These are phyloP conservation scores for Dacryopinax primogenitus DNA, from an alignment of 768 basidiomycete genomes.

Conservation along the genomic window DNA sequence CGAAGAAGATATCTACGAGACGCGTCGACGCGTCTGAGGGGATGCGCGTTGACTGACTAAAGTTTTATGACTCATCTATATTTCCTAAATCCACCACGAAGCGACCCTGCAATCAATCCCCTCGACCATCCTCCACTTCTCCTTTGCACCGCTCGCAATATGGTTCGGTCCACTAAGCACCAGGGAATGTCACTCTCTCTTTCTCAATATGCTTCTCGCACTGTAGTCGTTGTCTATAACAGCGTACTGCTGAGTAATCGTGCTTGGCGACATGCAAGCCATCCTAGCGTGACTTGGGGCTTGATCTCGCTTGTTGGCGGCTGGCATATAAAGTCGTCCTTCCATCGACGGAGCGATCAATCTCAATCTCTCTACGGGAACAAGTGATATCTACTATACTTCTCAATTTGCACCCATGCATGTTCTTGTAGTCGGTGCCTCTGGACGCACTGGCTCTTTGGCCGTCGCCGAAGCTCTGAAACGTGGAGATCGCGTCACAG, in stretches of 20 bases:
- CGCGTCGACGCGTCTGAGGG: conserved; percentile 7
- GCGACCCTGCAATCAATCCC: background rate
- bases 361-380: background rate
- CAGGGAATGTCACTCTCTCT: background rate
- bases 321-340: background rate
- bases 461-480: background rate
- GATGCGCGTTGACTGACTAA: background rate
- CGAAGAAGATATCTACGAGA: background rate
- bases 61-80: background rate
- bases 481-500: background rate
- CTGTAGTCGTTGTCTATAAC: too few relatives aligned
- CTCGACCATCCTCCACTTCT: background rate
- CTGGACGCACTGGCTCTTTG: background rate
- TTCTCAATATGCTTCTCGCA: too few relatives aligned
- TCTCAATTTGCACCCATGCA: background rate
- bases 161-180: background rate
- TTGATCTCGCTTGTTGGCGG: too few relatives aligned
- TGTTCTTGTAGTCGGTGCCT: background rate
- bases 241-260: too few relatives aligned
- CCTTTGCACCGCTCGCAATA: background rate
- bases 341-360: background rate
- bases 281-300: too few relatives aligned
- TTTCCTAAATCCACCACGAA: background rate
- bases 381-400: background rate
- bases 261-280: background rate